Evolutionary conservation across 345 rosid genomes (phyloP), one percentile per base, ranked within the genome.

Genomic region (Garcia nutans): DNA sequence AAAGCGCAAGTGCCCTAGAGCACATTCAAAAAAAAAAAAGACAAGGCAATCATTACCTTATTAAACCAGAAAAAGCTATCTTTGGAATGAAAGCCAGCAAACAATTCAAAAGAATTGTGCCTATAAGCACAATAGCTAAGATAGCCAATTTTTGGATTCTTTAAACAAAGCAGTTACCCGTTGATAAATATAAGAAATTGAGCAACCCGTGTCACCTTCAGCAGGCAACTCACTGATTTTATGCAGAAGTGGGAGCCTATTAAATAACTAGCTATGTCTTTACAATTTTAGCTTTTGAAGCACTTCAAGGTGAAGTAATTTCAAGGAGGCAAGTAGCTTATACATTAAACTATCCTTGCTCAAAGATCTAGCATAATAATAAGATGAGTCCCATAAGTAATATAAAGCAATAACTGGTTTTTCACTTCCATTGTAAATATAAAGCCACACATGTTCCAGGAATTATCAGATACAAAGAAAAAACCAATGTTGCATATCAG

Each of bases 241-340:
- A n/a, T n/a, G n/a, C n/a, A n/a, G n/a, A n/a, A n/a, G n/a, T n/a
- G n/a, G n/a, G n/a, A n/a, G n/a, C n/a, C n/a, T n/a, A n/a, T n/a
- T n/a, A n/a, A n/a, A n/a, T n/a, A n/a, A n/a, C n/a, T n/a, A n/a
- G n/a, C n/a, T n/a, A 16, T 33, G 10, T 31, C 67, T 15, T 63
- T 16, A 63, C 22, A 15, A 31, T 60, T 31, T 23, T 33, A 33
- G 22, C 17, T 63, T 37, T 47, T 23, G 16, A 68, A 23, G 37
- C 71, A 68, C 31, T 65, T 17, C 68, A 41, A 33, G 68, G 47
- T 65, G 12, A 37, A 65, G 49, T 20, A 65, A 65, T 24, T 11
- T 47, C 37, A 68, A 47, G 37, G 10, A 68, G 49, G n/a, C 37
- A 68, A 13, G 57, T 23, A 47, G 19, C 4, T 67, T 10, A 12